Evolutionary conservation across 495 filamentous ascomycete species (phyloP).

Genomic region (Talaromyces ruber): DNA sequence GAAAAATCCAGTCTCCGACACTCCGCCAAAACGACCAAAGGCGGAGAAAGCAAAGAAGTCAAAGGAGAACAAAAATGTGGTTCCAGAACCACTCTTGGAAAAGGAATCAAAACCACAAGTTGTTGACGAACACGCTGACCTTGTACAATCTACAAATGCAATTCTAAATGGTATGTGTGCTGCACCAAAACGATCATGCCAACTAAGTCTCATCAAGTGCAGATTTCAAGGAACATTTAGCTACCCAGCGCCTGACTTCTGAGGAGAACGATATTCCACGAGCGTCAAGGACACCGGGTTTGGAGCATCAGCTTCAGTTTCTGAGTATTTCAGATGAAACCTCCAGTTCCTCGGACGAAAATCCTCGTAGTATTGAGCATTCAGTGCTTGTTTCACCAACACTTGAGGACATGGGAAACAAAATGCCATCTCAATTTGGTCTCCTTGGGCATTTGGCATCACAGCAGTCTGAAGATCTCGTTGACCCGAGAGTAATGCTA

Average conservation of each 20-base stretch:
- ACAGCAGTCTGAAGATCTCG: constrained; percentile 1
- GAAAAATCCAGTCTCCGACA: neutral
- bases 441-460: constrained; percentile 11
- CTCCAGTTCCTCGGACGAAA: neutral
- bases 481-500: constrained; percentile 14
- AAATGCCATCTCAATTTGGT: constrained; percentile 15
- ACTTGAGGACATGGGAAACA: constrained; percentile 6
- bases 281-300: constrained; percentile 1
- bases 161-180: neutral
- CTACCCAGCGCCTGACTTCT: neutral
- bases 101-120: neutral
- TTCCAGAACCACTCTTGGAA: neutral
- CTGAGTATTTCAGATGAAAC: constrained; percentile 7
- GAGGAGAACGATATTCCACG: neutral
- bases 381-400: constrained; percentile 12
- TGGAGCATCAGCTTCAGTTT: constrained; percentile 11
- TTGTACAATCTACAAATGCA: constrained; percentile 4
- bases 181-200: neutral
- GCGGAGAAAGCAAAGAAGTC: neutral
- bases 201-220: neutral
- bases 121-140: neutral
- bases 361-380: constrained; percentile 7
- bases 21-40: neutral
- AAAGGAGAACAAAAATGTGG: neutral
- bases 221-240: constrained; percentile 15